Conservation (phyloP, 23 red algal species). For the Gracilaria caudata region DNA sequence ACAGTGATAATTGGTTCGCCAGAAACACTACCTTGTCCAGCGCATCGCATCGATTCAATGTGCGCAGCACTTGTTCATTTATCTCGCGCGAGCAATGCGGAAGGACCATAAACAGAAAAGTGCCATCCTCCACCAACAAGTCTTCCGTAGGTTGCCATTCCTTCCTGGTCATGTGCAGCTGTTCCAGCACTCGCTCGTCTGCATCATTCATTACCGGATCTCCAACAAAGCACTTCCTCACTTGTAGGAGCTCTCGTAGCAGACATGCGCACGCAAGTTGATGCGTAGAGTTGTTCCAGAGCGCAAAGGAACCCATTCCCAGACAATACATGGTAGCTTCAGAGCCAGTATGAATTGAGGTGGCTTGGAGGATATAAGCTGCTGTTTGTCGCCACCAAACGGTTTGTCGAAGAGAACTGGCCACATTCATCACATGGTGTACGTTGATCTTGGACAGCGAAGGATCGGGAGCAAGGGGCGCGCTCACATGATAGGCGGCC, state of each 20-base stretch:
- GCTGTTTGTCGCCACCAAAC: conserved; percentile 20
- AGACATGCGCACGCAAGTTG: conserved; percentile 63
- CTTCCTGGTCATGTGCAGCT: conserved; percentile 1
- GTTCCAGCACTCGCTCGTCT: not conserved
- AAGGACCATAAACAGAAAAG: conserved; percentile 27
- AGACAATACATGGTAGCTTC: conserved; percentile 22
- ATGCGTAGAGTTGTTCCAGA: conserved; percentile 16
- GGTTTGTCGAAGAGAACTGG: not conserved
- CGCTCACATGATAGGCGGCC: not conserved
- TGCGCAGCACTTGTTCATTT: conserved; percentile 5
- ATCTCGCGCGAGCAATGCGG: conserved; percentile 45
- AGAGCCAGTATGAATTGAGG: not conserved
- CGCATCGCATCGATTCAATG: not conserved
- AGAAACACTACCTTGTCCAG: conserved; percentile 20
- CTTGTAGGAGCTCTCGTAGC: conserved; percentile 22
- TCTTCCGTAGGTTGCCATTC: not conserved
- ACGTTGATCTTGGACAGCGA: not conserved
- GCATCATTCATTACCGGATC: conserved; percentile 38
- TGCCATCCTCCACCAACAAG: not conserved
- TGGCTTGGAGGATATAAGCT: not conserved
- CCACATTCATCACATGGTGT: not conserved
- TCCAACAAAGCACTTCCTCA: conserved; percentile 11
- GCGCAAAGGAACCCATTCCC: conserved; percentile 46
- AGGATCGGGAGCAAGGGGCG: not conserved
- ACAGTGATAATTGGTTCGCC: conserved; percentile 44